phyloP scores from a whole-genome alignment of 306 rosid species.

The Pyrus bretschneideri region DNA sequence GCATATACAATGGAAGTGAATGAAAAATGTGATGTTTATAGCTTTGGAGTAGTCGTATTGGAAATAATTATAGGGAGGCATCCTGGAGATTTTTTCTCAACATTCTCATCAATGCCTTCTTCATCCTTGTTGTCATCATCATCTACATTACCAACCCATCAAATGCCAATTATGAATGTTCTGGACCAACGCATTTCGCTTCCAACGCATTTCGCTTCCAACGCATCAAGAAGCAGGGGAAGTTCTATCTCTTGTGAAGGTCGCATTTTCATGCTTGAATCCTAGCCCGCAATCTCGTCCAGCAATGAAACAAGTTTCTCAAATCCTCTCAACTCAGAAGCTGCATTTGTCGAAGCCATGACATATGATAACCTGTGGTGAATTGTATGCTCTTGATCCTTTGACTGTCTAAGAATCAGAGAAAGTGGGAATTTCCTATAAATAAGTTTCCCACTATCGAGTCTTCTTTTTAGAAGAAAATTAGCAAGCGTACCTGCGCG shows the following conservation, averaged over 20 bases:
- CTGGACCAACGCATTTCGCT: too few relatives aligned
- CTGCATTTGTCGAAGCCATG: background rate
- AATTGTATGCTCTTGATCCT: background rate
- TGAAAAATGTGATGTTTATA: background rate
- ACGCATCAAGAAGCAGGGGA: background rate
- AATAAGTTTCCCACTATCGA: background rate
- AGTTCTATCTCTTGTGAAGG: background rate
- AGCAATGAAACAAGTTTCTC: constrained; percentile 1
- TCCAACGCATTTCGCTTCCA: background rate
- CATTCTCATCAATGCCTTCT: background rate
- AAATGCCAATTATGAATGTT: background rate
- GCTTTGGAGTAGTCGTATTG: constrained; percentile 8
- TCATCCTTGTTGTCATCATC: background rate
- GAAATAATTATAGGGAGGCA: constrained; percentile 7
- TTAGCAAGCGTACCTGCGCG: too few relatives aligned
- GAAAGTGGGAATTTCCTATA: too few relatives aligned
- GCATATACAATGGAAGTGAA: too few relatives aligned
- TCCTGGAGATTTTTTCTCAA: background rate
- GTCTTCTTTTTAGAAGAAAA: too few relatives aligned
- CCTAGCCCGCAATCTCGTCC: background rate
- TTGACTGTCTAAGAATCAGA: background rate
- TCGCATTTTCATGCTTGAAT: background rate
- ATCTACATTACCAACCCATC: background rate
- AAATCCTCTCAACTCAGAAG: too few relatives aligned
- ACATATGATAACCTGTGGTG: background rate